phyloP scores from a whole-genome alignment of 2,329 filamentous ascomycete species.

The Exophiala sp. region DNA sequence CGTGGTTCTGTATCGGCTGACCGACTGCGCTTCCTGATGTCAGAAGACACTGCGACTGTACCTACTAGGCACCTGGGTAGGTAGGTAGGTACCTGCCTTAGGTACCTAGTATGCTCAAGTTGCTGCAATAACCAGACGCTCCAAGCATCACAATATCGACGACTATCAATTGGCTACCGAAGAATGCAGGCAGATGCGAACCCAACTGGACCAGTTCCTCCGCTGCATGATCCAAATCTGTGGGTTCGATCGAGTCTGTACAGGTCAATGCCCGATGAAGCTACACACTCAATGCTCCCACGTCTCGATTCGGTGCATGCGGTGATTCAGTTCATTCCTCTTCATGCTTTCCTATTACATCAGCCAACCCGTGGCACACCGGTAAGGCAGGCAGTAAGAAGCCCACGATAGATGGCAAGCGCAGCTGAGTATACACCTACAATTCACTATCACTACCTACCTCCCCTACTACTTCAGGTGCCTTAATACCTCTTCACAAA shows the following conservation, averaged over 20 bases:
- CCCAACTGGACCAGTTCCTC: constrained; percentile 11
- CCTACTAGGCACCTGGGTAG: neutral
- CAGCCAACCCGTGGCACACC: no score
- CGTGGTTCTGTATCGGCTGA: neutral
- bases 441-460: neutral
- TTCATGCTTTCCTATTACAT: neutral
- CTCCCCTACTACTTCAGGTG: no score
- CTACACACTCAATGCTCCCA: neutral
- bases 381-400: no score
- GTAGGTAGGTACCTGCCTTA: neutral
- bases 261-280: neutral
- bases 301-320: neutral
- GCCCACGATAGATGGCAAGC: neutral
- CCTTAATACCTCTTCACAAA: no score
- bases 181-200: neutral
- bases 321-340: neutral
- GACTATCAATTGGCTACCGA: constrained; percentile 21
- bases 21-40: no score
- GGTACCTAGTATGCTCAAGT: neutral
- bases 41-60: neutral
- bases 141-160: constrained; percentile 9
- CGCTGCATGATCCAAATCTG: constrained; percentile 5
- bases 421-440: neutral
- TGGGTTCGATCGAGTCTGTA: neutral
- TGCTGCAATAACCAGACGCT: neutral